Evolutionary conservation across 305 asterid species (phyloP), one percentile per base, ranked within the genome.

Genomic region (Lippia alba): DNA sequence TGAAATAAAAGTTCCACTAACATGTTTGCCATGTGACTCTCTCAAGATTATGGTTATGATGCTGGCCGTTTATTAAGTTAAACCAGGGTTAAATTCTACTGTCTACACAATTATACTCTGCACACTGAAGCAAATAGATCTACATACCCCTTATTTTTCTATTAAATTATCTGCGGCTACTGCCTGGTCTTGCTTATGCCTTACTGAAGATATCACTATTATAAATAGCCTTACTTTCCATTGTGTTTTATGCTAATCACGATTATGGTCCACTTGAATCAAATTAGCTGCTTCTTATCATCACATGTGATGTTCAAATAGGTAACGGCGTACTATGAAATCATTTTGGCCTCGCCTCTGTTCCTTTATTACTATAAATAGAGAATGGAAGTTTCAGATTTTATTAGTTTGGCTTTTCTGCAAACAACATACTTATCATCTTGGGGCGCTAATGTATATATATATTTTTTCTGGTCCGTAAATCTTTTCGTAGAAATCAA

Each of bases 21-120:
- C 64, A 19, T 46, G 30, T 54, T 36, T 66, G 64, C 46, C 61
- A 9, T 66, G 61, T 18, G 53, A 20, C 24, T 56, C 41, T 54
- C 61, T 49, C 49, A 67, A 74, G 54, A 30, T 34, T 5, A 0
- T 16, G 34, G 71, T 5, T 33, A 2, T 16, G 11, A 34, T 66
- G 49, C 55, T 34, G 49, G 39, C 12, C 18, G 17, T 66, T 8
- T 66, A 4, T 11, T 33, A 30, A 48, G 70, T 57, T 4, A 17
- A 48, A 64, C 69, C 46, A 45, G 62, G 7, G 62, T 32, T 9
- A 32, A 15, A 16, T 24, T 44, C 44, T 19, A 32, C 0, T 46
- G 41, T 20, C 0, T 12, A 18, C 66, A 18, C 32, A 12, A 5
- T 6, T 17, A 36, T 19, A 11, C 36, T 18, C 54, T 39, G 6